Percentiles rank a stretch among this genome's conserved stretches.
These are phyloP conservation scores for Isoetes taiwanensis DNA, from an alignment of 75 land plant genomes.

Conservation along the genomic window DNA sequence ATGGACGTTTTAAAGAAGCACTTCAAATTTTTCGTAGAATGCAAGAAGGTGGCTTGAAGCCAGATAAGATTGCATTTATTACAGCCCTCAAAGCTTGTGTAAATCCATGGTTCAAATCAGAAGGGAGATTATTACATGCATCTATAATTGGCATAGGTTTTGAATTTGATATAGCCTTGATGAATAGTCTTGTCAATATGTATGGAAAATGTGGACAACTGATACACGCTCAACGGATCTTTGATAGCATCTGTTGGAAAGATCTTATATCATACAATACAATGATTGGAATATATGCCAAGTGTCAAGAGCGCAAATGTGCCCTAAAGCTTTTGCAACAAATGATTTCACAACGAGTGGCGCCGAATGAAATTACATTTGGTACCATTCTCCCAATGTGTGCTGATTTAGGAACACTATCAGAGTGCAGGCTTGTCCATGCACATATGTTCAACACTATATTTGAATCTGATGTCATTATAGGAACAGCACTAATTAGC, in stretches of 20 bases:
- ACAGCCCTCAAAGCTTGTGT: neutral
- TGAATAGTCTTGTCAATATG: conserved; percentile 6
- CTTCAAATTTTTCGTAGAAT: neutral
- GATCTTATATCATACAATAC: conserved; percentile 8
- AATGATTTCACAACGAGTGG: conserved; percentile 2
- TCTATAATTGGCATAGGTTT: conserved; percentile 25
- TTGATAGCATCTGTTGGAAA: neutral
- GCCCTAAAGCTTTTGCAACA: conserved; percentile 29
- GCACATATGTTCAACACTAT: conserved; percentile 21
- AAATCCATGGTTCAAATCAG: too few relatives aligned
- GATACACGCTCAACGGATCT: neutral
- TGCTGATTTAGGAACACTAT: conserved; percentile 30
- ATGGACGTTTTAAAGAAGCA: neutral
- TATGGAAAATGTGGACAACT: conserved; percentile 6
- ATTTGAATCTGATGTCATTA: conserved; percentile 13
- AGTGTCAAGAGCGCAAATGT: too few relatives aligned
- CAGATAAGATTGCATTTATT: neutral
- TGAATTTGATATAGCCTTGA: conserved; percentile 15
- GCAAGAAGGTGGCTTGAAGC: neutral
- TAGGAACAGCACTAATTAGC: conserved; percentile 29
- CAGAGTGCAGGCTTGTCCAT: conserved; percentile 34
- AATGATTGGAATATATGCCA: neutral
- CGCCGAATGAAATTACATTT: conserved; percentile 34
- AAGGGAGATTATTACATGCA: conserved; percentile 35
- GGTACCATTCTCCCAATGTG: conserved; percentile 36